These are phyloP conservation scores for Daedalea quercina DNA, from an alignment of 768 basidiomycete species.

Conservation along the genomic window DNA sequence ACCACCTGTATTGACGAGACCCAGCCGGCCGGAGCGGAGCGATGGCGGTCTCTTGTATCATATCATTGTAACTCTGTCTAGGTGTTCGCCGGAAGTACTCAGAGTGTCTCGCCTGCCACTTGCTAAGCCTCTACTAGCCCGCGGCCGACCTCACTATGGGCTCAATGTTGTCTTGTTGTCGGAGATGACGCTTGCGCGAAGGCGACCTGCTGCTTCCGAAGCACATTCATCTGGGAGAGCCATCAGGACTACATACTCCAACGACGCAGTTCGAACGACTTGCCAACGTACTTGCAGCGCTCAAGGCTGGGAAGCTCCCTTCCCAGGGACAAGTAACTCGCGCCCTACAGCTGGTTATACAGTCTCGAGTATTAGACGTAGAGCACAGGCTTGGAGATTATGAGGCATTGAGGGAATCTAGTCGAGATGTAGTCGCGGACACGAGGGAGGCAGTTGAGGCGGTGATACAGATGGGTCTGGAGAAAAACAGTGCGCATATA, in stretches of 20 bases:
- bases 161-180: too few species aligned
- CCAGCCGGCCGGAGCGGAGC: too few species aligned
- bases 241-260: conserved; percentile 3
- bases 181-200: too few species aligned
- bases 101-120: too few species aligned
- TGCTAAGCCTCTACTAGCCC: too few species aligned
- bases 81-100: too few species aligned
- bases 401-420: neutral
- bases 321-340: conserved; percentile 18
- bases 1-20: too few species aligned
- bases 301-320: conserved; percentile 19
- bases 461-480: conserved; percentile 13
- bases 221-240: too few species aligned
- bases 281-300: conserved; percentile 17
- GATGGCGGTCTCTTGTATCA: too few species aligned
- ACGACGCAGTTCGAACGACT: conserved; percentile 12
- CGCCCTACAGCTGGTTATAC: conserved; percentile 9
- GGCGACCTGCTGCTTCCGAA: too few species aligned
- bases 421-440: neutral
- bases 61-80: too few species aligned
- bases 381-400: neutral
- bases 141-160: too few species aligned
- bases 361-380: conserved; percentile 11
- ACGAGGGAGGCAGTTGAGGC: conserved; percentile 10
- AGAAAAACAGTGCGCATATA: conserved; percentile 21